Percentiles rank a stretch among this genome's conserved stretches.
Conservation (phyloP, 306 rosid species). For the Medicago truncatula region DNA sequence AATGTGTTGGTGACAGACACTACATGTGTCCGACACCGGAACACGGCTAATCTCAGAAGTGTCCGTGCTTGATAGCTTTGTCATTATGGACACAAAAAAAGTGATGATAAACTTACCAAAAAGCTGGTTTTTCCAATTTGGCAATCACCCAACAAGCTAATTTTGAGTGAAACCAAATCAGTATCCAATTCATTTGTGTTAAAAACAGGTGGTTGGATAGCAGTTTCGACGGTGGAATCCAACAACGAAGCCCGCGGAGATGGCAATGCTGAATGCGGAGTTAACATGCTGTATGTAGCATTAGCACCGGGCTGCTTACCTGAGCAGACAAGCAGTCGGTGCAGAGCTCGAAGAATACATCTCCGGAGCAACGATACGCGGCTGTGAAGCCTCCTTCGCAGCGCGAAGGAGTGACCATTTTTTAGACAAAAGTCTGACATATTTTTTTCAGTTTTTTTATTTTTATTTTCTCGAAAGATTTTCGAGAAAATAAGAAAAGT, state of each 20-base stretch:
- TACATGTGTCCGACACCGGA: too few relatives aligned
- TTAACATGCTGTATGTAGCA: conserved; percentile 54
- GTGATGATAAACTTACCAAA: conserved; percentile 52
- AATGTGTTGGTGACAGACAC: too few relatives aligned
- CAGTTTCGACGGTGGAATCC: not conserved
- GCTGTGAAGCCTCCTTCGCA: conserved; percentile 48
- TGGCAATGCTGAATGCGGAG: conserved; percentile 38
- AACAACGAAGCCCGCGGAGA: conserved; percentile 25
- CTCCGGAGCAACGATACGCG: conserved; percentile 68
- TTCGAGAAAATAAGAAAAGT: conserved; percentile 15
- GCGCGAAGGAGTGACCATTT: conserved; percentile 30
- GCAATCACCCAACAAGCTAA: conserved; percentile 82
- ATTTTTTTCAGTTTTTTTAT: not conserved
- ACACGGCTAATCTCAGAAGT: too few relatives aligned
- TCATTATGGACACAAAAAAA: rapidly evolving
- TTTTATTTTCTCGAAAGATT: not conserved
- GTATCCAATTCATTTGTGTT: conserved; percentile 56
- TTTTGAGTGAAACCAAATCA: conserved; percentile 87
- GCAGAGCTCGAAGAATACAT: conserved; percentile 56
- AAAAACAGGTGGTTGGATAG: not conserved
- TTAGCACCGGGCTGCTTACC: conserved; percentile 51
- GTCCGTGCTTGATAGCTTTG: too few relatives aligned
- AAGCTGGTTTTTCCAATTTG: conserved; percentile 92
- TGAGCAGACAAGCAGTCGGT: conserved; percentile 60
- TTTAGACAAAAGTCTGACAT: conserved; percentile 47